These are phyloP conservation scores for Mercurialis annua DNA, from an alignment of 345 rosid genomes.

Conservation along the genomic window DNA sequence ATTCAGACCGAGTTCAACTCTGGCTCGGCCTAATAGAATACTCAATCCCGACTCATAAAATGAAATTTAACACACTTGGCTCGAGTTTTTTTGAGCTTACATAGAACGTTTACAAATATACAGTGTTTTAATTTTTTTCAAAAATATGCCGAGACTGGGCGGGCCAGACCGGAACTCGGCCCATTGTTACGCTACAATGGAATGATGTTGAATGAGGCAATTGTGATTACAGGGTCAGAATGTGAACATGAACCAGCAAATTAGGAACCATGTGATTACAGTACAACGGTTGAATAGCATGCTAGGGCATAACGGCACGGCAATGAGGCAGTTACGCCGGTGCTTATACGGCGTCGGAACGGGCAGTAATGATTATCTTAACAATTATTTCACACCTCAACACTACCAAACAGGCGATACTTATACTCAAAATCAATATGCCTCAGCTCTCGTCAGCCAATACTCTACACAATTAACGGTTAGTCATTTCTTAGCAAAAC, in stretches of 20 bases:
- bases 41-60: too few relatives aligned
- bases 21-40: too few relatives aligned
- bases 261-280: conserved; percentile 4
- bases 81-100: too few relatives aligned
- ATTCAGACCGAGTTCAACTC: too few relatives aligned
- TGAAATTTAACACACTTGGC: too few relatives aligned
- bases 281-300: not conserved
- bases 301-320: not conserved
- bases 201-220: too few relatives aligned
- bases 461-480: conserved; percentile 27
- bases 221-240: conserved; percentile 9
- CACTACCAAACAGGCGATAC: not conserved
- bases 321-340: not conserved
- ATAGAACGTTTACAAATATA: too few relatives aligned
- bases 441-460: conserved; percentile 19
- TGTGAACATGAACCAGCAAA: conserved; percentile 1
- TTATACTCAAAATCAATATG: conserved; percentile 10
- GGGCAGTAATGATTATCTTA: conserved; percentile 27
- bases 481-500: not conserved
- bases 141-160: too few relatives aligned
- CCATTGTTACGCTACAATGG: too few relatives aligned
- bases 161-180: too few relatives aligned
- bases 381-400: conserved; percentile 21
- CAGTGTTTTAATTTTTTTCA: too few relatives aligned
- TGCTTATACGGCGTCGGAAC: conserved; percentile 15